Percentiles rank a stretch among this genome's conserved stretches.
These are phyloP conservation scores for Coemansia sp. DNA, from an alignment of 192 early-diverging fungal species.

Conservation along the genomic window DNA sequence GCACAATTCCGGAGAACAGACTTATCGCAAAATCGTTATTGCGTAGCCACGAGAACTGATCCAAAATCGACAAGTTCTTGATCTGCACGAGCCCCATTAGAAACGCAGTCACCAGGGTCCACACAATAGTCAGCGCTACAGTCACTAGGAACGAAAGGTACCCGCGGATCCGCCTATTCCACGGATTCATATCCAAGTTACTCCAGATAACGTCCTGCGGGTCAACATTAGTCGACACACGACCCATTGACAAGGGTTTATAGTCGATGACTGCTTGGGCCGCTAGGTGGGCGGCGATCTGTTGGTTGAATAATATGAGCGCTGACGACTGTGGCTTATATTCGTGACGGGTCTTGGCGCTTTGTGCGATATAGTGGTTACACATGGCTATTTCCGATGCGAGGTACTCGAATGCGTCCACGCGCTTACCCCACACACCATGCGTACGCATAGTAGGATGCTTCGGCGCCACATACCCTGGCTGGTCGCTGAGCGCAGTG, in stretches of 20 bases:
- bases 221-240: conserved; percentile 66
- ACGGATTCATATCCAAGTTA: conserved; percentile 69
- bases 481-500: conserved; percentile 2
- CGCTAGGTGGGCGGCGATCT: conserved; percentile 83
- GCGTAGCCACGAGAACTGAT: conserved; percentile 53
- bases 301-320: conserved; percentile 86
- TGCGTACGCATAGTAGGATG: conserved; percentile 63
- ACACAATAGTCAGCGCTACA: conserved; percentile 69
- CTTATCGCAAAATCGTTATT: conserved; percentile 26
- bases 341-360: conserved; percentile 17
- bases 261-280: conserved; percentile 69
- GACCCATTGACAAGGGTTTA: conserved; percentile 67
- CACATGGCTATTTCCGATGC: conserved; percentile 42
- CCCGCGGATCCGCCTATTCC: conserved; percentile 60
- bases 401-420: conserved; percentile 63
- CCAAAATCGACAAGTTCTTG: conserved; percentile 44
- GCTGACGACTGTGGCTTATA: conserved; percentile 64
- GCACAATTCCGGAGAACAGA: conserved; percentile 79
- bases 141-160: conserved; percentile 59
- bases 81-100: conserved; percentile 61
- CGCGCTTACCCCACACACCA: not conserved
- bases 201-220: conserved; percentile 86
- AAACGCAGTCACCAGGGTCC: conserved; percentile 70
- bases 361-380: conserved; percentile 50
- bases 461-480: conserved; percentile 25